Evolutionary conservation across 176 grass and related monocot species (phyloP), one percentile per base, ranked within the genome.

Genomic region (Aegilops tauschii): DNA sequence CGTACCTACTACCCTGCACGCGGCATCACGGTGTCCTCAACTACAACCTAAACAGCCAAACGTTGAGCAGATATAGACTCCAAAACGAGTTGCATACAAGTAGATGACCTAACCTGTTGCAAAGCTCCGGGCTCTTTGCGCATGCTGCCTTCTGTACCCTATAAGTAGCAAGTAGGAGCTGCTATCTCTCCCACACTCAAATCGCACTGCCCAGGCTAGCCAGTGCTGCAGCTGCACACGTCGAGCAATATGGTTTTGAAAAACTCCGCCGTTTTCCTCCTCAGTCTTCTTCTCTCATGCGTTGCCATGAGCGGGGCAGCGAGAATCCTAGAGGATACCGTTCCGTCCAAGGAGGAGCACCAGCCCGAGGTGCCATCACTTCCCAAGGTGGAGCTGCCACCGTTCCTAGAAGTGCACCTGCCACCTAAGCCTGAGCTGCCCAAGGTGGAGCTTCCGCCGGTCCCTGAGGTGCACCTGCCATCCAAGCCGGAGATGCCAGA

Each of bases 341-440:
- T 25, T 50, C 42, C 42, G 3, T 28, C 72, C 72, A 75, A 47
- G 42, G 72, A 25, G 21, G 25, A 30, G 42, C 72, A 75, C 72
- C 45, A 75, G 3, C 13, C 42, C 12, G 72, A 75, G 42, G 12
- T 75, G 12, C 72, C 72, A 75, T 2, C 25, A 3, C 6, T 75
- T 7, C 72, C 72, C 5, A 73, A 73, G 39, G 4, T 45, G 11
- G 70, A 73, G 70, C n/a, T 45, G 11, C 70, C 70, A n/a, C 82
- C 83, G 10, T 50, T 77, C 40, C 73, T 29, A 2, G 40, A 77
- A 31, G 79, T 81, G 25, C 36, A 65, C 56, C 27, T 88, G 32
- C 80, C 80, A 30, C 37, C 78, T 20, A 27, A 36, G 50, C 29
- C 17, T 0, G 61, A 63, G n/a, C 25, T 65, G 0, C 62, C 56